Base-by-base conservation (phyloP, 108 stramenopile genomes). In the Seminavis robusta region DNA sequence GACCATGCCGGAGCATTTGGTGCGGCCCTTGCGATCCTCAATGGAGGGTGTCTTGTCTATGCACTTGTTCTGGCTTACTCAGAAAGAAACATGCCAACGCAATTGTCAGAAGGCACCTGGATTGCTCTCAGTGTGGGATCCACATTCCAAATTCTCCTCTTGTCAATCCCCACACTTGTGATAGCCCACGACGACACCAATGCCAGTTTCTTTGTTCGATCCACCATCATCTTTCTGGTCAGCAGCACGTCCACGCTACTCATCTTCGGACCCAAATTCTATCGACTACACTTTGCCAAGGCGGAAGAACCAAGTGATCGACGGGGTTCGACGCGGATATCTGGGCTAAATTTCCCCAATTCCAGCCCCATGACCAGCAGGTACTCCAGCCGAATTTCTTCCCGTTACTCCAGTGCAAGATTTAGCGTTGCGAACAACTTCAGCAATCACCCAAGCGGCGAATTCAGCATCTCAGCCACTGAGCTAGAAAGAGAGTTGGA, bases 201-300 rank as follows among this genome's bases (percentile, higher is more conserved):
- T 13, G 74, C 61, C 4, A 64, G 41, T 19, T 78, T 66, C 62
- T 53, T 80, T 27, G 56, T 79, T 1, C 25, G 39, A 31, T 33
- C 33, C 20, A 39, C 41, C 15, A 47, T 66, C 17, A 68, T 81
- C 8, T 67, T 73, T 44, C 21, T 57, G 26, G 32, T 58, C 7
- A 58, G 66, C n/a, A 27, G 50, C 3, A 61, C 66, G 16, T 59
- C 68, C 9, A 15, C 71, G 26, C 29, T 62, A 1, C 33, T 77
- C 0, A 74, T 82, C 47, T 77, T 82, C 66, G 57, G 39, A 31
- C 76, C 76, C 4, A 82, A 78, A 49, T 63, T 79, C 9, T 50
- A 24, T 16, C 19, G 24, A 9, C 49, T 50, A n/a, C n/a, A n/a
- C n/a, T n/a, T n/a, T n/a, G n/a, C n/a, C n/a, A n/a, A n/a, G n/a